phyloP scores from a whole-genome alignment of 345 rosid genomes.

The Diplotaxis tenuifolia region DNA sequence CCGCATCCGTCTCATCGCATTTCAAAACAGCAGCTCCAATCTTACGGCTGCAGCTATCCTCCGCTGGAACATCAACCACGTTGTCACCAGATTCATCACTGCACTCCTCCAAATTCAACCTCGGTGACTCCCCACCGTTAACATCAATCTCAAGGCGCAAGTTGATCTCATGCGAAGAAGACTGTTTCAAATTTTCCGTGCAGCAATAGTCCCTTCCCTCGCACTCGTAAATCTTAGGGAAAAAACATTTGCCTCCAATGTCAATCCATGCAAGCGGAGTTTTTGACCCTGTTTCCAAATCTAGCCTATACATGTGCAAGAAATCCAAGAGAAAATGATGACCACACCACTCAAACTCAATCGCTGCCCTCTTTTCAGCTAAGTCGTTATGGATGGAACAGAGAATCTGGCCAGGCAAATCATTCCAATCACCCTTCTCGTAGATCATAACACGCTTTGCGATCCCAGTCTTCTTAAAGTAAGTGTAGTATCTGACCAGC shows the following conservation, averaged over 20 bases:
- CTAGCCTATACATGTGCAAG: slow-evolving; percentile 69
- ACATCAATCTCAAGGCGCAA: slow-evolving; percentile 81
- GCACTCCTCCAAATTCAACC: slow-evolving; percentile 54
- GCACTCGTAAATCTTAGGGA: slow-evolving; percentile 62
- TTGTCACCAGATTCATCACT: slow-evolving; percentile 65
- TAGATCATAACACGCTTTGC: slow-evolving; percentile 71
- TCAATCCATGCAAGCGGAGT: slow-evolving; percentile 96
- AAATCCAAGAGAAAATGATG: slow-evolving; percentile 62
- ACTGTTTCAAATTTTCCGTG: slow-evolving; percentile 34
- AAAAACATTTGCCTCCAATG: slow-evolving; percentile 66
- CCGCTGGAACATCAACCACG: slow-evolving; percentile 42
- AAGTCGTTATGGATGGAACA: slow-evolving; percentile 55
- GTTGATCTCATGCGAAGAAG: slow-evolving; percentile 62
- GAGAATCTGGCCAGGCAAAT: slow-evolving; percentile 51
- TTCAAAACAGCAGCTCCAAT: slow-evolving; percentile 36
- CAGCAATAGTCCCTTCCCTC: slow-evolving; percentile 41
- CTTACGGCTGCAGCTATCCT: slow-evolving; percentile 47
- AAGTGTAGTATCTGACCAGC: slow-evolving; percentile 58
- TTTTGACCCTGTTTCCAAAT: slow-evolving; percentile 59
- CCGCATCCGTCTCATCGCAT: slow-evolving; percentile 39
- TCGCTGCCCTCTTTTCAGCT: slow-evolving; percentile 53
- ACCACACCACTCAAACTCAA: slow-evolving; percentile 58
- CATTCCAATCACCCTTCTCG: slow-evolving; percentile 75
- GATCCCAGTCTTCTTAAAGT: slow-evolving; percentile 61
- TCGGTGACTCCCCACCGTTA: slow-evolving; percentile 48